A percentile compares a stretch with the other conserved stretches of the same genome.
These are phyloP conservation scores for Akanthomyces lecanii DNA, from an alignment of 2,329 filamentous ascomycete species.

Conservation along the genomic window DNA sequence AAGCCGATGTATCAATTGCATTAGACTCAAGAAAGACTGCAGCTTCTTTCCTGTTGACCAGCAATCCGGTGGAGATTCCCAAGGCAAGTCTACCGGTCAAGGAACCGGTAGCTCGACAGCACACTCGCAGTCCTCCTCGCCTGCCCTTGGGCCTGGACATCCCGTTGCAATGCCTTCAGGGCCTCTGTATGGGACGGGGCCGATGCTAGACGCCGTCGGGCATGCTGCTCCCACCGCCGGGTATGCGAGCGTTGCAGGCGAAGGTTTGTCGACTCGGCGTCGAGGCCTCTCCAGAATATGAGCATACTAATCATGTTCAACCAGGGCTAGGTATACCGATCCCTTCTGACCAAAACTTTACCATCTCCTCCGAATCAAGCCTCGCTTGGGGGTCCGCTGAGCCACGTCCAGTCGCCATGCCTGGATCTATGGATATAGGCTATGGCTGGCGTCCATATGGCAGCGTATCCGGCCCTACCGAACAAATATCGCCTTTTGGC, in stretches of 20 bases:
- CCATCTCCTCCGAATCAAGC: not conserved
- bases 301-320: not conserved
- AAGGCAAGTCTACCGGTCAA: conserved; percentile 36
- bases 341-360: not conserved
- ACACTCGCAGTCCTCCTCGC: conserved; percentile 41
- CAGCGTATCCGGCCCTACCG: not conserved
- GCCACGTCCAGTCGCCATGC: conserved; percentile 2
- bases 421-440: conserved; percentile 7
- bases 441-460: conserved; percentile 3
- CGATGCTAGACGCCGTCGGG: not conserved
- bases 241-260: not conserved
- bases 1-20: conserved; percentile 80
- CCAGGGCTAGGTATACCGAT: not conserved
- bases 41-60: conserved; percentile 82
- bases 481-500: not conserved
- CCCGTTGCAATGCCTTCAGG: conserved; percentile 29
- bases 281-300: not conserved
- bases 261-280: not conserved
- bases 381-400: conserved; percentile 5
- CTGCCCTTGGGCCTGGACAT: conserved; percentile 37
- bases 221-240: not conserved
- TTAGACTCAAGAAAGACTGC: conserved; percentile 84
- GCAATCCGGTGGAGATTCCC: conserved; percentile 46
- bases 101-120: conserved; percentile 36
- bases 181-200: not conserved